Evolutionary conservation across 371 early-diverging fungal species (phyloP), one percentile per base, ranked within the genome.

Genomic region (Blakeslea trispora): DNA sequence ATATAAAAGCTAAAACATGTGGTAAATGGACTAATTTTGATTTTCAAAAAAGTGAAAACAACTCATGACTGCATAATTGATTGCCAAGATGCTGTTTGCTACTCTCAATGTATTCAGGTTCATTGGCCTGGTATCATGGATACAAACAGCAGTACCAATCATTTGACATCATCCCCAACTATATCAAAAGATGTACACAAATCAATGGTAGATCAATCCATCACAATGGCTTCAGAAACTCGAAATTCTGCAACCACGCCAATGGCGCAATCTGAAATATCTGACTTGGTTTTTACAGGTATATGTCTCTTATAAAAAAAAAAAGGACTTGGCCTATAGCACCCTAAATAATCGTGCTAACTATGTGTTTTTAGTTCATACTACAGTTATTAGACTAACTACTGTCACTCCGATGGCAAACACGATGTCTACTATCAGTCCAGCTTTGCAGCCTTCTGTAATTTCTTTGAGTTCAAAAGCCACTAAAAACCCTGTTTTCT

Each of bases 41-140:
- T 7, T 28, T 28, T 28, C 7, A 32, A 50, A 35, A 41, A 22
- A 59, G 59, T 59, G 52, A 52, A 32, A 31, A 53, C 34, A 41
- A 45, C 53, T 15, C 45, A 31, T 31, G 39, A 52, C 21, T 59
- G 59, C 32, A 59, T 59, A 14, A 45, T 45, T 37, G 41, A 32
- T n/a, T 59, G 59, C 46, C 15, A 19, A 40, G 28, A 40, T 18
- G 11, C 17, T 39, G 21, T 10, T 19, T 59, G 59, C 17, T 46
- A 19, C 17, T 45, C 46, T n/a, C n/a, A 39, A 11, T 59, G 59
- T 22, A 23, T 59, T 32, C 45, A 59, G 31, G n/a, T 18, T 32
- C 42, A 59, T 22, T 59, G 59, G 59, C 32, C 41, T 39, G 59
- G 59, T 34, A 52, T 53, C 18, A 41, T 47, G 24, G 40, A 48